phyloP scores from a whole-genome alignment of 345 rosid species.

The Boechera retrofracta region DNA sequence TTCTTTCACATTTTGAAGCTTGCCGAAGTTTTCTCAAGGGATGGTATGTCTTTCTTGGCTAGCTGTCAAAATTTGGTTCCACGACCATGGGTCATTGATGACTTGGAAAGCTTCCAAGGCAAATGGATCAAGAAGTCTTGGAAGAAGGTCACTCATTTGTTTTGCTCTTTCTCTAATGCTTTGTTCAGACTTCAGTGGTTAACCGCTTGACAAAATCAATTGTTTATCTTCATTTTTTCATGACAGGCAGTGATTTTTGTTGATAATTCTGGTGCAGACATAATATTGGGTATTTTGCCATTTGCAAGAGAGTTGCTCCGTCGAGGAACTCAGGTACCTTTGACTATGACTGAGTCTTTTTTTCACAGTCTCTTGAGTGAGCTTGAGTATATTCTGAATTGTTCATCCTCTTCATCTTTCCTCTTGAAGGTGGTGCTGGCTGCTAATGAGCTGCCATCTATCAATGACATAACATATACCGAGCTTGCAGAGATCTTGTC shows the following conservation, averaged over 20 bases:
- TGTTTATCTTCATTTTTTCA: slow-evolving; percentile 11
- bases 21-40: slow-evolving; percentile 94
- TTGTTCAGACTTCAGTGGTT: slow-evolving; percentile 1
- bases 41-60: slow-evolving; percentile 93
- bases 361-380: slow-evolving; percentile 3
- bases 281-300: slow-evolving; percentile 88
- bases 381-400: slow-evolving; percentile 38
- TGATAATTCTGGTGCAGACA: slow-evolving; percentile 99
- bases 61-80: slow-evolving; percentile 88
- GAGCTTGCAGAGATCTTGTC: slow-evolving; percentile 82
- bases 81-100: slow-evolving; percentile 98
- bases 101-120: slow-evolving; percentile 74
- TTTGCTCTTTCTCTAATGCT: slow-evolving; percentile 16
- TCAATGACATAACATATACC: slow-evolving; percentile 86
- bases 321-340: slow-evolving; percentile 63
- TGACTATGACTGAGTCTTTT: background rate
- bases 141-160: slow-evolving; percentile 71
- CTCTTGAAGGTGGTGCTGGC: slow-evolving; percentile 84
- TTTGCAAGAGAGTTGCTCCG: slow-evolving; percentile 92
- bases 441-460: slow-evolving; percentile 93
- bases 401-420: slow-evolving; percentile 3
- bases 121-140: slow-evolving; percentile 85
- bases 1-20: slow-evolving; percentile 62
- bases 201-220: background rate
- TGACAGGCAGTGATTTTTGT: slow-evolving; percentile 91